phyloP scores from a whole-genome alignment of 1,139 yeast genomes.

The Pichia cactophila region DNA sequence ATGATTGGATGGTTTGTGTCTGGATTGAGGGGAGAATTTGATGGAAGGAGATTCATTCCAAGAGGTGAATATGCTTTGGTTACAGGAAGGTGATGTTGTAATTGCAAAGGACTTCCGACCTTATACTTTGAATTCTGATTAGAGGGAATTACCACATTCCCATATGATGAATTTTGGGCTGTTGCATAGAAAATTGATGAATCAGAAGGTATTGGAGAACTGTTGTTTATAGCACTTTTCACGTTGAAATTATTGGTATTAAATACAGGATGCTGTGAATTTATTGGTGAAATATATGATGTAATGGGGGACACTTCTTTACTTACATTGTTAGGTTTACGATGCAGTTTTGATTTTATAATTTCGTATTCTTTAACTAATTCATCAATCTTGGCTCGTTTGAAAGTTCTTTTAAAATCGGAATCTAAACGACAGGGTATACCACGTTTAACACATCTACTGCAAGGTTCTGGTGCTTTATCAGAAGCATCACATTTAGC shows the following conservation, averaged over 20 bases:
- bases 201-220: slow-evolving; percentile 5
- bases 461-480: slow-evolving; percentile 71
- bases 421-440: slow-evolving; percentile 66
- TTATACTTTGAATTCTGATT: background rate
- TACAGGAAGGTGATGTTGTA: background rate
- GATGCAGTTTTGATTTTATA: slow-evolving; percentile 49
- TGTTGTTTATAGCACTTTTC: background rate
- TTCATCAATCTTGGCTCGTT: slow-evolving; percentile 76
- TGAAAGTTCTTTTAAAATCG: slow-evolving; percentile 82
- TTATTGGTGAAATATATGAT: background rate
- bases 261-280: background rate
- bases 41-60: background rate
- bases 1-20: background rate
- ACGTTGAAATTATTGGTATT: background rate
- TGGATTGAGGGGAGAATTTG: slow-evolving; percentile 1
- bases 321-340: background rate
- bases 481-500: slow-evolving; percentile 82
- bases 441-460: slow-evolving; percentile 67
- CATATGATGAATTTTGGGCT: background rate
- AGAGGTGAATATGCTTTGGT: background rate
- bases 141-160: background rate
- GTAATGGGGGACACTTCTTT: background rate
- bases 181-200: slow-evolving; percentile 5
- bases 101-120: background rate
- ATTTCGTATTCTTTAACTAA: slow-evolving; percentile 61